phyloP scores from a whole-genome alignment of 2,329 filamentous ascomycete genomes.

The Diatrype stigma region DNA sequence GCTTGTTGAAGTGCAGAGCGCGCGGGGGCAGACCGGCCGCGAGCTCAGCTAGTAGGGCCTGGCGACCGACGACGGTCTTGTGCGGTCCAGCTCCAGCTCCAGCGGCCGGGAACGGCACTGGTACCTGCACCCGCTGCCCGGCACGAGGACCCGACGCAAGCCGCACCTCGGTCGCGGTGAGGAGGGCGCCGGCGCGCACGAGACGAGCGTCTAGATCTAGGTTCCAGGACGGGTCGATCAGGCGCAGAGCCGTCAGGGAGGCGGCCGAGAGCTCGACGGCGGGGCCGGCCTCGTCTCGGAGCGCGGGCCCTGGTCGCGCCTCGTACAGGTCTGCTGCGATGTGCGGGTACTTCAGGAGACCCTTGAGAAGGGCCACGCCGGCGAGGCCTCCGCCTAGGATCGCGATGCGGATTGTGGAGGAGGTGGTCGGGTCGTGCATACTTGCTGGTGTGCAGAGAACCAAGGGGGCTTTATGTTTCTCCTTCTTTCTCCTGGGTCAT shows the following conservation, averaged over 20 bases:
- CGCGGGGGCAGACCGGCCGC: conserved; percentile 19
- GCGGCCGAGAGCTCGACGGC: conserved; percentile 15
- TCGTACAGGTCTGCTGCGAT: conserved; percentile 27
- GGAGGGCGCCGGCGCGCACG: conserved; percentile 22
- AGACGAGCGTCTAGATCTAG: conserved; percentile 16
- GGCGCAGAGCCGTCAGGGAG: conserved; percentile 17
- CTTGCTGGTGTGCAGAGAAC: background rate
- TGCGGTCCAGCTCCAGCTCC: conserved; percentile 4
- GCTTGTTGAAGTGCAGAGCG: conserved; percentile 21
- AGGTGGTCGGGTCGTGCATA: conserved; percentile 17
- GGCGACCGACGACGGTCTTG: conserved; percentile 20
- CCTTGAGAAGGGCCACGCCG: conserved; percentile 20
- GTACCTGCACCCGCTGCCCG: no score
- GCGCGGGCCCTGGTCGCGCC: conserved; percentile 16
- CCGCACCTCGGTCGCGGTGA: conserved; percentile 11
- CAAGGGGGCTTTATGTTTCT: no score
- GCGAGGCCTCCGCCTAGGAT: conserved; percentile 26
- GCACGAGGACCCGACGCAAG: conserved; percentile 17
- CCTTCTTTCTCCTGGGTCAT: no score
- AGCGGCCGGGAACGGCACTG: no score
- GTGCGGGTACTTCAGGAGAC: conserved; percentile 24
- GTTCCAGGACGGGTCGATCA: conserved; percentile 17
- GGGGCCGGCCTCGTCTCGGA: conserved; percentile 21
- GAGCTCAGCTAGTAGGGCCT: conserved; percentile 22
- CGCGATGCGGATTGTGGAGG: conserved; percentile 24